Conservation (phyloP, 441 rosid species). For the Jatropha multifida region DNA sequence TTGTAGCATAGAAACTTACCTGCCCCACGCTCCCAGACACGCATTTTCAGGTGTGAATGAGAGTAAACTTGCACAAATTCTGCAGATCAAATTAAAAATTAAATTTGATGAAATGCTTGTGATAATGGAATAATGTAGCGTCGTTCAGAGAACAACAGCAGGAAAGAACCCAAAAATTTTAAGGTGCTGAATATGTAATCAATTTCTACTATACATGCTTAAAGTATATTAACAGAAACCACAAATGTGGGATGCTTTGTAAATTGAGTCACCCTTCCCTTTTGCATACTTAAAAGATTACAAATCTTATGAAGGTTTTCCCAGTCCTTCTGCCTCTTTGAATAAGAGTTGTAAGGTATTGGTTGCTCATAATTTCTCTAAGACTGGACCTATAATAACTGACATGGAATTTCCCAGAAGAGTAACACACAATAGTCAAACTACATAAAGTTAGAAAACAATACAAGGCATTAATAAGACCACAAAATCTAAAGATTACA, state of each 20-base stretch:
- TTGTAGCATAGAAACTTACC: conserved; percentile 41
- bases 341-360: not conserved
- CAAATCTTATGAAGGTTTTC: not conserved
- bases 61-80: conserved; percentile 89
- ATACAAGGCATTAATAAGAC: not conserved
- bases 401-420: not conserved
- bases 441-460: not conserved
- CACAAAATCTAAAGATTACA: not conserved
- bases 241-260: too few relatives aligned
- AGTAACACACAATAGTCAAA: not conserved
- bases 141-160: not conserved
- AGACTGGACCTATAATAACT: not conserved
- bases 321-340: not conserved
- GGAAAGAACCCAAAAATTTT: not conserved
- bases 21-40: conserved; percentile 99
- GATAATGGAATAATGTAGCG: not conserved
- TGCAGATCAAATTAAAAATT: conserved; percentile 31
- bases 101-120: not conserved
- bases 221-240: too few relatives aligned
- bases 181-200: not conserved
- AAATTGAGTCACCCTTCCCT: too few relatives aligned
- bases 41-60: conserved; percentile 84
- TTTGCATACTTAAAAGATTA: too few relatives aligned
- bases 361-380: not conserved
- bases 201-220: not conserved